A percentile compares a stretch with the other conserved stretches of the same genome.
Evolutionary conservation across 2,329 filamentous ascomycete species (phyloP).

Genomic region (Penicillium sp.): DNA sequence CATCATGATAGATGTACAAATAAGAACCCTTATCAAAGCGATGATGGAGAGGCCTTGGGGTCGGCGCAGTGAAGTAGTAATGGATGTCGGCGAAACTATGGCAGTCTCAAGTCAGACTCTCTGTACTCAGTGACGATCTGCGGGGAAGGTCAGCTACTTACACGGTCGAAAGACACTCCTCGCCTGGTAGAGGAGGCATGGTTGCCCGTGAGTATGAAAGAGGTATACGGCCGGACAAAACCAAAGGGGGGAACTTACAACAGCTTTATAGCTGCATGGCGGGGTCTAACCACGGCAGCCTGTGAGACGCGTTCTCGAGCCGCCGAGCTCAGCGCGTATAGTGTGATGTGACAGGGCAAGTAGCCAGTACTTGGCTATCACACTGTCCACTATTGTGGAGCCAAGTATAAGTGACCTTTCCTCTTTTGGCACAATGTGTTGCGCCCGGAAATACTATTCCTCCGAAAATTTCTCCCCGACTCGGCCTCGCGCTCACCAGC

Average conservation of each 20-base stretch:
- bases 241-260: not conserved
- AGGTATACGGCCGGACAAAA: not conserved
- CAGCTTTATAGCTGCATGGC: conserved; percentile 15
- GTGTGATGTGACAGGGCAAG: conserved; percentile 19
- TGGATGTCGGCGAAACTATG: conserved; percentile 60
- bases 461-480: conserved; percentile 36
- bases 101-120: conserved; percentile 3
- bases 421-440: not conserved
- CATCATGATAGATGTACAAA: conserved; percentile 60
- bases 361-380: conserved; percentile 12
- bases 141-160: conserved; percentile 32
- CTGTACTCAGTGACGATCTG: conserved; percentile 3
- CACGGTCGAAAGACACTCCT: conserved; percentile 47
- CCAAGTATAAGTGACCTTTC: not conserved
- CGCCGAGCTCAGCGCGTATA: conserved; percentile 23
- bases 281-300: conserved; percentile 13
- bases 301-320: conserved; percentile 17
- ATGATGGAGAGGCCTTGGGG: conserved; percentile 54
- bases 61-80: conserved; percentile 58
- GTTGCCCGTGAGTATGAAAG: conserved; percentile 12
- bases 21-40: conserved; percentile 63
- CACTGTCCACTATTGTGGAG: conserved; percentile 3
- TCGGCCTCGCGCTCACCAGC: conserved; percentile 3
- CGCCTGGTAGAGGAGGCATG: conserved; percentile 46
- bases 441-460: conserved; percentile 23